Evolutionary conservation across 805 yeast species (phyloP), one percentile per base, ranked within the genome.

Genomic region (Starmerella scarabaei): DNA sequence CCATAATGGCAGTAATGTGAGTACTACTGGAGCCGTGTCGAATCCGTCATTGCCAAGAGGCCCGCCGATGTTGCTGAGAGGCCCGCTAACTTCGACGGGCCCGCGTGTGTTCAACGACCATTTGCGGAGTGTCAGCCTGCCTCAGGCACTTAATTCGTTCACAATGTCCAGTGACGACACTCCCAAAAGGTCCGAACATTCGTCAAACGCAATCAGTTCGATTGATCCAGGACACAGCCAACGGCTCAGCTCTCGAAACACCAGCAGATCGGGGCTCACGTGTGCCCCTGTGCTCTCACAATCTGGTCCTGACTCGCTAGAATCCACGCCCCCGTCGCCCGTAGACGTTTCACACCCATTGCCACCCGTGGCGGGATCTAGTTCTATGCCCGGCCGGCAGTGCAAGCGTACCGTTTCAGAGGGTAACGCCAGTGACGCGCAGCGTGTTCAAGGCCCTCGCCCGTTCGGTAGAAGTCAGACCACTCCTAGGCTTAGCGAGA

Each of bases 81-180:
- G 35, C 24, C 26, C 18, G 8, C 35, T 18, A 5, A 5, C 29
- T 6, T 21, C 36, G 6, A 17, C 33, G 16, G 33, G 19, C 5
- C 17, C 33, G 12, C 33, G 35, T 7, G 26, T 16, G 20, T 14
- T 32, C 15, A 32, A 32, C 35, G 35, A 24, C n/a, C 37, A 35
- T 20, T 14, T 37, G 17, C 36, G 47, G 4, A 44, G 48, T 32
- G 26, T 44, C 12, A 42, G 47, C 12, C 35, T 44, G 5, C 48
- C 48, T 20, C 48, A 44, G 21, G 40, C 40, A 5, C 35, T 44
- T 18, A 36, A 24, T 14, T 27, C 32, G 6, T 17, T 30, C 17
- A 15, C 33, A 5, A 5, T 43, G 12, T 27, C 40, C n/a, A 15
- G 15, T 17, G 18, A 7, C n/a, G n/a, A n/a, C 8, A 8, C 19